A percentile compares a stretch with the other conserved stretches of the same genome.
phyloP scores from a whole-genome alignment of 495 filamentous ascomycete genomes.

The Aspergillus bridgeri region DNA sequence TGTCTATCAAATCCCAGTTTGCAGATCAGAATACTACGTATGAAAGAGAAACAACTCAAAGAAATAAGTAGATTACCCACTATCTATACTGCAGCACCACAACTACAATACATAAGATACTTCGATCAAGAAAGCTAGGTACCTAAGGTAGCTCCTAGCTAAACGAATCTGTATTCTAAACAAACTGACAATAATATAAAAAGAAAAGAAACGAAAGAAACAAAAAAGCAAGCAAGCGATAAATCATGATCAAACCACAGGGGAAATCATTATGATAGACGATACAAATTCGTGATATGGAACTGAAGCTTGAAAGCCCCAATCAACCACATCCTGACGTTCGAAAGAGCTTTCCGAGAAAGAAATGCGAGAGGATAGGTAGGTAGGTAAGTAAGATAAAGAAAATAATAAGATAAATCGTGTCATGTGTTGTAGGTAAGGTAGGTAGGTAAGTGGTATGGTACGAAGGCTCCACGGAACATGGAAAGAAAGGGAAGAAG shows the following conservation, averaged over 20 bases:
- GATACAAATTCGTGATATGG: constrained; percentile 25
- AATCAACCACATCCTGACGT: constrained; percentile 10
- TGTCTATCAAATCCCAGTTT: no score
- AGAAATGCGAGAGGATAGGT: not conserved
- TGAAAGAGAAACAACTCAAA: no score
- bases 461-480: constrained; percentile 12
- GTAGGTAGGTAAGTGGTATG: no score
- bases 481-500: constrained; percentile 3
- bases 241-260: not conserved
- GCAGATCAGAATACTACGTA: no score
- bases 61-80: no score
- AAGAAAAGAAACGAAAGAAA: not conserved
- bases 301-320: constrained; percentile 6
- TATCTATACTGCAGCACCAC: no score
- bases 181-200: not conserved
- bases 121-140: no score
- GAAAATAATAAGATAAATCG: constrained; percentile 4
- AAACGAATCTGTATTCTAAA: not conserved
- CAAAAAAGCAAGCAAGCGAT: not conserved
- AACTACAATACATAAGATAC: no score
- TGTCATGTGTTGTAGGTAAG: constrained; percentile 15
- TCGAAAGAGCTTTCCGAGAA: constrained; percentile 9
- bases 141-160: no score
- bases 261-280: constrained; percentile 20
- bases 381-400: no score